Evolutionary conservation across 306 rosid species (phyloP), one percentile per base, ranked within the genome.

Genomic region (Sesbania bispinosa): DNA sequence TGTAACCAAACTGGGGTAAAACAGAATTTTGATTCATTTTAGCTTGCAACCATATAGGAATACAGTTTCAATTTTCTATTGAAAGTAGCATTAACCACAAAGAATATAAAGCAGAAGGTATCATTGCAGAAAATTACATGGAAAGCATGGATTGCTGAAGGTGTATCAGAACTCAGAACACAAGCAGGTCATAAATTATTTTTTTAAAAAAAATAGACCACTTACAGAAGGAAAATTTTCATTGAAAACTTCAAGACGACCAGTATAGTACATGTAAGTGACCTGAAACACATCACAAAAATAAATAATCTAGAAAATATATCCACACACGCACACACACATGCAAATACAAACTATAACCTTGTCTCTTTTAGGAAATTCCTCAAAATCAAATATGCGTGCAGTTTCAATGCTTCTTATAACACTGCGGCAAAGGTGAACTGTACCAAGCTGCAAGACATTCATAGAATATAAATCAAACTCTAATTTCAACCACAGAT

Each of bases 401-500:
- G 97, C 96, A 63, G 96, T 94, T 85, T 94, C 99, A 82, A 94
- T 94, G 79, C 97, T 94, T 78, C 99, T 82, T 74, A 94, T 94
- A 35, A 91, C 93, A 87, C 99, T 94, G 42, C 99, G 91, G 82
- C 99, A 94, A 63, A 94, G 92, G 79, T 94, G 87, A 74, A 91
- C 97, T 14, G 97, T 91, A 76, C 98, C 98, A 75, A 94, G 97
- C 97, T 94, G 88, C 90, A 83, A 74, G 55, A 76, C 45, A 83
- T 51, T 62, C 47, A 80, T 36, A 67, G 62, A 29, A 76, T 21
- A 36, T 52, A 36, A 29, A 50, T 79, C 63, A 71, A 58, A n/a
- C 36, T 67, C 75, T 62, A 50, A 55, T 27, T 75, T 72, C 59
- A 42, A 61, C 59, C 24, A 43, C 57, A 32, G 43, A 76, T 58